Conservation (phyloP, 2,329 filamentous ascomycete species). For the Sporothrix inflata region DNA sequence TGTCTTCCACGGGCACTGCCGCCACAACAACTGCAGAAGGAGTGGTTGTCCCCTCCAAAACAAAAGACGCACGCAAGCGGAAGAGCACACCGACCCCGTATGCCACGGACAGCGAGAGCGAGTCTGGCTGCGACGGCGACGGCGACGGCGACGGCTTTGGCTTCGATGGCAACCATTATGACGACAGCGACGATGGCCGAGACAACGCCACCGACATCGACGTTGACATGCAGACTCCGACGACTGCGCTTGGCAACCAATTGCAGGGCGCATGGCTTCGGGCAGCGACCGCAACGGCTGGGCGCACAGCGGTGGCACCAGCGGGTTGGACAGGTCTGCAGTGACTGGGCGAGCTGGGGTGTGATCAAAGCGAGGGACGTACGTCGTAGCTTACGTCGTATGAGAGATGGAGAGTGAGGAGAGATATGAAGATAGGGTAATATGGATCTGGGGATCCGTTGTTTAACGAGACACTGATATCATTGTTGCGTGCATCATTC, state of each 20-base stretch:
- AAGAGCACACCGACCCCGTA: conserved; percentile 34
- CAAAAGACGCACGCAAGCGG: conserved; percentile 27
- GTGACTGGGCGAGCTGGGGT: neutral
- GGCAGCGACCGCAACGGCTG: conserved; percentile 34
- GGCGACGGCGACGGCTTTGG: neutral
- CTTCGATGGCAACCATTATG: neutral
- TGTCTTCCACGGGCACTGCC: neutral
- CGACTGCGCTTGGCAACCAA: conserved; percentile 24
- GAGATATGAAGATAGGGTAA: neutral
- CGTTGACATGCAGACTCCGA: conserved; percentile 30
- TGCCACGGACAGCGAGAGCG: conserved; percentile 27
- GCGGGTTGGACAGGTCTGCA: neutral
- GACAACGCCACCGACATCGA: conserved; percentile 18
- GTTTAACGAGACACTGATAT: neutral
- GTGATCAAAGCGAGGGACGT: neutral
- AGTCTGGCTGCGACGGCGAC: conserved; percentile 20
- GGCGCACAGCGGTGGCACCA: neutral
- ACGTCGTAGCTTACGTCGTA: neutral
- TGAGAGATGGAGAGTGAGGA: neutral
- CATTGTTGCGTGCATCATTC: neutral
- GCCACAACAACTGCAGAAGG: neutral
- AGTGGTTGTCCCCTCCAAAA: neutral
- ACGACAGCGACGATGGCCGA: conserved; percentile 2
- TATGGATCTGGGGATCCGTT: neutral
- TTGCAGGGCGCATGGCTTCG: conserved; percentile 36